Evolutionary conservation across 352 stramenopile genomes (phyloP).

Genomic region (Phytopythium chamaehyphon): DNA sequence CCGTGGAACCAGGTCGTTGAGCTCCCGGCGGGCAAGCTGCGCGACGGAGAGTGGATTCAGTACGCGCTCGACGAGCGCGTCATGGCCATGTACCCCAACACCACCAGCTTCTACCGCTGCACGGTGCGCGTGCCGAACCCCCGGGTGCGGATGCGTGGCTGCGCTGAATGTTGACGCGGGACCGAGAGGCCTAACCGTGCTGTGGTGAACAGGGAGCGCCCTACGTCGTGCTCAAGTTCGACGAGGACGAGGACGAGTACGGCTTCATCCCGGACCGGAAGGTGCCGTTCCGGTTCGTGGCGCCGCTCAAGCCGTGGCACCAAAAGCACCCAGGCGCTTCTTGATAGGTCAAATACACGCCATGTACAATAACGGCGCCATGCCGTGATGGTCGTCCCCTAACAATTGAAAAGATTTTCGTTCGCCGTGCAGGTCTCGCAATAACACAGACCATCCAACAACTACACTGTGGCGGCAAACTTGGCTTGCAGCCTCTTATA

Average conservation of each 20-base stretch:
- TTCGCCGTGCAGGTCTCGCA: too few relatives aligned
- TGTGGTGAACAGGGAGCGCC: constrained; percentile 44
- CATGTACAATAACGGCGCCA: too few relatives aligned
- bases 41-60: constrained; percentile 68
- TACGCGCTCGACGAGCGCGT: constrained; percentile 88
- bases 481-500: too few relatives aligned
- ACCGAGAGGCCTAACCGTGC: too few relatives aligned
- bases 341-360: too few relatives aligned
- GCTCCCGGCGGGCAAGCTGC: constrained; percentile 75
- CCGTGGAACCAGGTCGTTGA: constrained; percentile 84
- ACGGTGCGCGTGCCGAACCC: constrained; percentile 91
- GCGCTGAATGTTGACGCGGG: too few relatives aligned
- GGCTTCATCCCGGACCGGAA: constrained; percentile 90
- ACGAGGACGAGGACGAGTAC: constrained; percentile 94
- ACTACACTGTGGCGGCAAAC: too few relatives aligned
- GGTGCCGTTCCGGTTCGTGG: constrained; percentile 93
- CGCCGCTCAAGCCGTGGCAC: constrained; percentile 67
- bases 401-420: too few relatives aligned
- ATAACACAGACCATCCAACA: too few relatives aligned
- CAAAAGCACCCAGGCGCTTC: constrained; percentile 18
- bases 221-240: constrained; percentile 97
- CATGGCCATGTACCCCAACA: constrained; percentile 98
- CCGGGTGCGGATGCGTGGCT: constrained; percentile 24
- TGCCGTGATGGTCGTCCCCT: too few relatives aligned
- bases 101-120: constrained; percentile 95